These are phyloP conservation scores for Spatholobus suberectus DNA, from an alignment of 306 rosid genomes.

Conservation along the genomic window DNA sequence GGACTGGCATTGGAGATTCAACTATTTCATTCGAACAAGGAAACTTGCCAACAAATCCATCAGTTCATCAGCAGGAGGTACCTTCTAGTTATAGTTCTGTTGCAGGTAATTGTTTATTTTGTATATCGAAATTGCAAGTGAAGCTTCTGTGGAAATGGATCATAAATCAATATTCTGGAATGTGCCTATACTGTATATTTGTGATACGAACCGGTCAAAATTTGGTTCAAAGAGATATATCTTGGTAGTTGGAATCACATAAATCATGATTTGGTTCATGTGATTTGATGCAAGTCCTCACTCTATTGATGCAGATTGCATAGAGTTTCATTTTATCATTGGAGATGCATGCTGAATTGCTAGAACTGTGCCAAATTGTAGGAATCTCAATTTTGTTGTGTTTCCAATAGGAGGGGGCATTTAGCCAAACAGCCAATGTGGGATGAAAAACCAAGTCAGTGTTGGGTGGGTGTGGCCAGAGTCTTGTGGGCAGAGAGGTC, in stretches of 20 bases:
- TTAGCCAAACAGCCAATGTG: not conserved
- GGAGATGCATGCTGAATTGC: constrained; percentile 9
- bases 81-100: constrained; percentile 99
- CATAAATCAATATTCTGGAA: constrained; percentile 42
- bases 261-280: not conserved
- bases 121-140: constrained; percentile 63
- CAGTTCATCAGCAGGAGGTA: constrained; percentile 99
- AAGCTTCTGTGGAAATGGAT: constrained; percentile 59
- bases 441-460: not conserved
- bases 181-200: constrained; percentile 31
- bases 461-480: constrained; percentile 29
- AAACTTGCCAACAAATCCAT: constrained; percentile 64
- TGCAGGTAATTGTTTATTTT: constrained; percentile 88
- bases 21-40: constrained; percentile 68
- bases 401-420: not conserved
- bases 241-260: constrained; percentile 1
- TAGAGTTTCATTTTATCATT: constrained; percentile 4
- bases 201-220: constrained; percentile 34
- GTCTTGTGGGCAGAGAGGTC: not conserved
- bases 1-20: constrained; percentile 59
- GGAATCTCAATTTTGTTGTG: constrained; percentile 4
- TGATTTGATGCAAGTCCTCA: constrained; percentile 4
- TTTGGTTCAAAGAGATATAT: constrained; percentile 37
- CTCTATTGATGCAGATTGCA: not conserved
- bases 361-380: not conserved